phyloP scores from a whole-genome alignment of 202 grass and related monocot species.

The Schoenoplectus tabernaemontani region DNA sequence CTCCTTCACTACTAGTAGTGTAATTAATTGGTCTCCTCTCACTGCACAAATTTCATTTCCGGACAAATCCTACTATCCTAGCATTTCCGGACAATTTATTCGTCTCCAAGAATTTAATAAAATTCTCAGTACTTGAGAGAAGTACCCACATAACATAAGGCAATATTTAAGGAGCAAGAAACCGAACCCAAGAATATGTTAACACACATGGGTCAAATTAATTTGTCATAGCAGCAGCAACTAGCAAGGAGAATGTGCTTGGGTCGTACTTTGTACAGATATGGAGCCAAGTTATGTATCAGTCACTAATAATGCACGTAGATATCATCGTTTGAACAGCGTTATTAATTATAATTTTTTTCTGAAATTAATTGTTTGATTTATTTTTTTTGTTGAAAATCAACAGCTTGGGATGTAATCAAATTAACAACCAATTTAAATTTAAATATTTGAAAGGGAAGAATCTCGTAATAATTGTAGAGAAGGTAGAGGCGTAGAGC shows the following conservation, averaged over 20 bases:
- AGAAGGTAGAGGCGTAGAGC: not conserved
- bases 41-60: not conserved
- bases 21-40: no score
- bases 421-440: slow-evolving; percentile 1
- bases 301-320: not conserved
- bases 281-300: not conserved
- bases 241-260: not conserved
- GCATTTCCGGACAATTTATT: not conserved
- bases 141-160: no score
- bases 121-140: no score
- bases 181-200: not conserved
- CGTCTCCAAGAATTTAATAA: no score
- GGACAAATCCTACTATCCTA: not conserved
- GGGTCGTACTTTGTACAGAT: not conserved
- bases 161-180: not conserved
- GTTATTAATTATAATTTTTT: no score
- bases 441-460: slow-evolving; percentile 2
- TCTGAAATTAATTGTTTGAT: not conserved
- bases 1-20: no score
- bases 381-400: no score
- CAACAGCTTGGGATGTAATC: no score
- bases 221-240: not conserved
- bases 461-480: slow-evolving; percentile 9
- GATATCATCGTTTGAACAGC: no score
- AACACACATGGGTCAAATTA: not conserved